Evolutionary conservation across 1,139 yeast species (phyloP).

Genomic region (Blastobotrys buckinghamii): DNA sequence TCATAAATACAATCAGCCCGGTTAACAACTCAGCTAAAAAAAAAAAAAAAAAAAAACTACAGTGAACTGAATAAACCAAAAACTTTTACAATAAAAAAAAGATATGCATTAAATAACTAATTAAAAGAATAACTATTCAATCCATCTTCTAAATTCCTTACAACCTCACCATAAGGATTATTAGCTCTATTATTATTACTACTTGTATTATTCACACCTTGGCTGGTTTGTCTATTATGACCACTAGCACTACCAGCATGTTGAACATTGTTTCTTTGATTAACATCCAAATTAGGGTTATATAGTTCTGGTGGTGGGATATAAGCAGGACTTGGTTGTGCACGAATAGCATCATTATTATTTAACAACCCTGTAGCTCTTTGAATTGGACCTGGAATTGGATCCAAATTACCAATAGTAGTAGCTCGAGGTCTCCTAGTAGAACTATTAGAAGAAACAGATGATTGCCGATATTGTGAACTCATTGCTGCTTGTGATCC

Average conservation of each 20-base stretch:
- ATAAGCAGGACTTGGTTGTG: conserved; percentile 39
- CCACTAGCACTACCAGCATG: neutral
- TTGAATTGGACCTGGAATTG: conserved; percentile 38
- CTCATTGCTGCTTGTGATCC: conserved; percentile 8
- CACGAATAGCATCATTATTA: conserved; percentile 35
- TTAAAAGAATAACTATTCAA: conserved; percentile 16
- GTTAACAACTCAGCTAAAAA: neutral
- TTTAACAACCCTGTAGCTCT: conserved; percentile 39
- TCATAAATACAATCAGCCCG: neutral
- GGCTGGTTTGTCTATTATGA: conserved; percentile 9
- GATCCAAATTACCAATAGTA: conserved; percentile 39
- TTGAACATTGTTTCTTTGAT: neutral
- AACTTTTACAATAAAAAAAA: neutral
- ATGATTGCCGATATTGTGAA: conserved; percentile 11
- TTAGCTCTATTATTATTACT: neutral
- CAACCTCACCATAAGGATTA: conserved; percentile 25
- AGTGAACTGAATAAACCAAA: conserved; percentile 2
- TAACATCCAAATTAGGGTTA: conserved; percentile 7
- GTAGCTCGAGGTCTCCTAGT: conserved; percentile 35
- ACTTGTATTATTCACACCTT: neutral
- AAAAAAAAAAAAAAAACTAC: neutral
- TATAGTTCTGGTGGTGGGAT: conserved; percentile 37
- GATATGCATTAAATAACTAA: neutral
- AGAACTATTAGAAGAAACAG: conserved; percentile 9
- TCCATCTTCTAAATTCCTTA: conserved; percentile 31